Conservation (phyloP, 2,329 filamentous ascomycete genomes). For the Cordyceps pruinosa region DNA sequence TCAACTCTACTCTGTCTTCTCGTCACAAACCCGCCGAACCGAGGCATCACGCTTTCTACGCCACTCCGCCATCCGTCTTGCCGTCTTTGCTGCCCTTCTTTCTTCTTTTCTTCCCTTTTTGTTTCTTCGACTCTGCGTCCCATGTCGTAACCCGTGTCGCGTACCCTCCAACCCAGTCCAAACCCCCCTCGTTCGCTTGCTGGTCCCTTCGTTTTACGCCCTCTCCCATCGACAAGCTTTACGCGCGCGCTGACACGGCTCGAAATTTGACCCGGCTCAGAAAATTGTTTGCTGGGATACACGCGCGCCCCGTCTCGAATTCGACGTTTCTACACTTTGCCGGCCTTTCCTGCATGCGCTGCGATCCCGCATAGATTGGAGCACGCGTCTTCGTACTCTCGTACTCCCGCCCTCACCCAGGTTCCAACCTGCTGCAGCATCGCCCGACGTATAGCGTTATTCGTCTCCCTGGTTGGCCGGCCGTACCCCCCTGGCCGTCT, state of each 20-base stretch:
- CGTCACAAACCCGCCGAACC: neutral
- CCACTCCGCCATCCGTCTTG: neutral
- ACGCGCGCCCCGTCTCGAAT: no score
- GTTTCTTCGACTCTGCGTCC: neutral
- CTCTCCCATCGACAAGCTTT: neutral
- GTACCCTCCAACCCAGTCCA: neutral
- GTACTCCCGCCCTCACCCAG: no score
- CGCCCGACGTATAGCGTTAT: neutral
- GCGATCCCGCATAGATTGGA: neutral
- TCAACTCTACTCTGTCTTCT: neutral
- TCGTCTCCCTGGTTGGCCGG: neutral
- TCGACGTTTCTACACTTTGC: neutral
- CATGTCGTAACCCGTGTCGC: neutral
- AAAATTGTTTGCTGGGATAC: no score
- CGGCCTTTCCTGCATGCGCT: neutral
- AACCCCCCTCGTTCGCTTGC: neutral
- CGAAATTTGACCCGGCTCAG: neutral
- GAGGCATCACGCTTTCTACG: neutral
- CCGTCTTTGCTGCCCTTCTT: neutral
- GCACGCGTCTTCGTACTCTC: neutral
- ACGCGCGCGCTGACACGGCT: neutral
- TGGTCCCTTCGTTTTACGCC: constrained; percentile 4
- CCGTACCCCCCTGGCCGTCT: neutral
- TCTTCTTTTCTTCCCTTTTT: neutral
- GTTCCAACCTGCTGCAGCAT: neutral